Conservation (phyloP, 2,329 filamentous ascomycete species). For the Fusarium praegraminearum region DNA sequence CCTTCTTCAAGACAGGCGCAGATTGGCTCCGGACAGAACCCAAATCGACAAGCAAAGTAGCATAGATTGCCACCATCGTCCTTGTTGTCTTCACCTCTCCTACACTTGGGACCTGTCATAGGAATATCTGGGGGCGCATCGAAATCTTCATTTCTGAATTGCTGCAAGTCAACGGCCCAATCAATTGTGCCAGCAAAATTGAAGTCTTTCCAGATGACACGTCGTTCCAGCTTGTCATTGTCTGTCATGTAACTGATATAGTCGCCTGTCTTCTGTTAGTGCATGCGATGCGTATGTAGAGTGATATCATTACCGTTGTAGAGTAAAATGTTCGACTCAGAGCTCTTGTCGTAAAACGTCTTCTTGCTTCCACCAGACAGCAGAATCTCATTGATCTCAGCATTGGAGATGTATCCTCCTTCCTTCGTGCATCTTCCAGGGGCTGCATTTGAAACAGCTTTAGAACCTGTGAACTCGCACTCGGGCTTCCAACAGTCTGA, state of each 20-base stretch:
- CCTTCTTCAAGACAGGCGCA: neutral
- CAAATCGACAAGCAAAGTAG: neutral
- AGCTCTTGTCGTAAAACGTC: neutral
- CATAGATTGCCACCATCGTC: neutral
- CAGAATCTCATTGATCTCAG: slow-evolving; percentile 6
- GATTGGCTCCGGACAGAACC: neutral
- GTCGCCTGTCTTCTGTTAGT: neutral
- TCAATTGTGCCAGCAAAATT: slow-evolving; percentile 11
- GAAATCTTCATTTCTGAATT: neutral
- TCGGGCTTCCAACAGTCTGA: slow-evolving; percentile 25
- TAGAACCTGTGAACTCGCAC: slow-evolving; percentile 19
- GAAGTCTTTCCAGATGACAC: neutral
- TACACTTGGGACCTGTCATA: no score
- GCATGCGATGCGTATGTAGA: no score
- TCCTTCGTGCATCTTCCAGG: slow-evolving; percentile 14
- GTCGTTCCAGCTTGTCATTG: neutral
- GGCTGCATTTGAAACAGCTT: neutral
- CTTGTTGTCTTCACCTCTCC: no score
- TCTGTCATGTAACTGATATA: slow-evolving; percentile 3
- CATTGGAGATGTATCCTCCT: slow-evolving; percentile 11
- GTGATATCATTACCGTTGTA: neutral
- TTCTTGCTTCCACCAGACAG: neutral
- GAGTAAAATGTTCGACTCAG: neutral
- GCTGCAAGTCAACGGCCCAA: neutral
- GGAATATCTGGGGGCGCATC: neutral